Conservation (phyloP, 1,284 basidiomycete genomes). For the Moesziomyces antarcticus region DNA sequence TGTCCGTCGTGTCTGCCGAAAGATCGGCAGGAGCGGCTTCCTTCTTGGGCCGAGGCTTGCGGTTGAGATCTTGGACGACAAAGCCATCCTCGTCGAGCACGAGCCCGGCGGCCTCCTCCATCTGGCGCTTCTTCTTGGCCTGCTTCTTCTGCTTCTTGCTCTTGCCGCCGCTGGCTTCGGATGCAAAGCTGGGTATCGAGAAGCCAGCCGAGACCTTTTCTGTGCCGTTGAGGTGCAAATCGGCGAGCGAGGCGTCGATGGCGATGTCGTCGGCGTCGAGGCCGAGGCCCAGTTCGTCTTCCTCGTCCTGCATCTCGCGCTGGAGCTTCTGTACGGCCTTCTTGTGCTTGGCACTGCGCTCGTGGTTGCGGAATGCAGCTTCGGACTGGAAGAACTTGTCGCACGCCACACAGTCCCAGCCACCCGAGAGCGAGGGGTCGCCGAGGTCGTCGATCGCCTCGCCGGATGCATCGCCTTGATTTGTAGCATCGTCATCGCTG, state of each 20-base stretch:
- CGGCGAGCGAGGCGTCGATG: slow-evolving; percentile 32
- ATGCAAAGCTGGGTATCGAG: slow-evolving; percentile 30
- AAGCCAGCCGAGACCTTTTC: slow-evolving; percentile 38
- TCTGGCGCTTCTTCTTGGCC: slow-evolving; percentile 50
- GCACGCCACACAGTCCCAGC: slow-evolving; percentile 95
- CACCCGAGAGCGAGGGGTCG: slow-evolving; percentile 36
- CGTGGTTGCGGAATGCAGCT: slow-evolving; percentile 95
- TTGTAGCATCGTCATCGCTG: background rate
- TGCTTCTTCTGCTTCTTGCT: slow-evolving; percentile 61
- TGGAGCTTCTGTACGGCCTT: slow-evolving; percentile 73
- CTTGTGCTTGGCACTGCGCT: slow-evolving; percentile 93
- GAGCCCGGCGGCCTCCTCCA: slow-evolving; percentile 38
- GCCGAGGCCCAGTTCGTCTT: slow-evolving; percentile 74
- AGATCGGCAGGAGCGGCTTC: background rate
- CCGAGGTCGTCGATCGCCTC: slow-evolving; percentile 11
- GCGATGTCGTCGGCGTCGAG: slow-evolving; percentile 32
- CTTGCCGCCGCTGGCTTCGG: slow-evolving; percentile 22
- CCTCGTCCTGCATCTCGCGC: slow-evolving; percentile 80
- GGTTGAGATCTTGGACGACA: slow-evolving; percentile 45
- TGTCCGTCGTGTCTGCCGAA: background rate
- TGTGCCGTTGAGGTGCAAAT: slow-evolving; percentile 24
- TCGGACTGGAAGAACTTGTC: slow-evolving; percentile 89
- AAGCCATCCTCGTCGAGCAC: slow-evolving; percentile 42
- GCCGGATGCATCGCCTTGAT: no score
- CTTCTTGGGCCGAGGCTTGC: slow-evolving; percentile 17